phyloP scores from a whole-genome alignment of 495 filamentous ascomycete species.

The Astrothelium subdiscretum region DNA sequence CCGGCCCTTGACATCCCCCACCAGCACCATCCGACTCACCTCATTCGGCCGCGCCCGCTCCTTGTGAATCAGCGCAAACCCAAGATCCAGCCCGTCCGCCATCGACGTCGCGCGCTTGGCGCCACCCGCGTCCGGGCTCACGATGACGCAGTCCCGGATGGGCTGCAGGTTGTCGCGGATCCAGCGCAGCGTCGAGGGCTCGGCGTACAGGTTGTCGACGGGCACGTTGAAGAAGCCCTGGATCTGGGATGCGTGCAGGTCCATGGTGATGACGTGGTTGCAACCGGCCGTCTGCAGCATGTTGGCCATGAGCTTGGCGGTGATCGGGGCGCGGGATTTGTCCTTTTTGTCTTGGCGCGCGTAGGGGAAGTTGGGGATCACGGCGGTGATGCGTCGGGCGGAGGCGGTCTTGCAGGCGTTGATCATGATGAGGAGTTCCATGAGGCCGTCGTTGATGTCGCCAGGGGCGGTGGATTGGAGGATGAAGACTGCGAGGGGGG shows the following conservation, averaged over 20 bases:
- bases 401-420: conserved; percentile 95
- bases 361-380: conserved; percentile 95
- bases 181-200: conserved; percentile 83
- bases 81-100: conserved; percentile 83
- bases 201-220: conserved; percentile 93
- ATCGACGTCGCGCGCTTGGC: conserved; percentile 96
- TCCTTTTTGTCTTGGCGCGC: conserved; percentile 99
- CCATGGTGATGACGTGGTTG: conserved; percentile 41
- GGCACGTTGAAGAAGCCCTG: conserved; percentile 98
- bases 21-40: conserved; percentile 87
- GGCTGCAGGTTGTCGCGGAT: conserved; percentile 80
- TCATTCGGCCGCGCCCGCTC: conserved; percentile 92
- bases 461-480: conserved; percentile 90
- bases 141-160: conserved; percentile 79
- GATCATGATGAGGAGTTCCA: conserved; percentile 99
- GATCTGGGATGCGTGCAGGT: conserved; percentile 62
- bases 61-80: conserved; percentile 98
- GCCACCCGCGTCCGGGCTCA: conserved; percentile 91
- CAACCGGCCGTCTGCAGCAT: conserved; percentile 91
- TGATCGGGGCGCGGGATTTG: conserved; percentile 83
- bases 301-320: conserved; percentile 89
- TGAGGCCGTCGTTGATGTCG: conserved; percentile 96
- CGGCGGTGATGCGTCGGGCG: conserved; percentile 83
- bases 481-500: conserved; percentile 63
- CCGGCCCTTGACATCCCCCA: conserved; percentile 49